Base-by-base conservation (phyloP, 306 rosid species). In the Vicia faba region DNA sequence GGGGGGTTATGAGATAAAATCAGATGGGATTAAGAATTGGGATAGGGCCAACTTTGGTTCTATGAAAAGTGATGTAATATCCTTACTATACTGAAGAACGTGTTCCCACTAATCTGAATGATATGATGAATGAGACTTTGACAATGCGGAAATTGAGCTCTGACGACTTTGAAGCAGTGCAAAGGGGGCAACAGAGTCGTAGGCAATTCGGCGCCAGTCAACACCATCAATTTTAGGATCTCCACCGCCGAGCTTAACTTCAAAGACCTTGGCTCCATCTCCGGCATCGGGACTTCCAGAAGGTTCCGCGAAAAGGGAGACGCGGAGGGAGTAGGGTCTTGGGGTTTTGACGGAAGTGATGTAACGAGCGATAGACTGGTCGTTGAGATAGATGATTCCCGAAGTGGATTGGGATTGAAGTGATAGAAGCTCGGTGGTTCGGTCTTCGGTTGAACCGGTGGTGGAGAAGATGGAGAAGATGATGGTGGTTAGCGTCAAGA, bases 101-200 rank as follows among this genome's bases (percentile, higher is more conserved):
- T 87, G 84, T 80, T 89, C 93, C 96, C 96, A 87, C 96, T 96
- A n/a, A n/a, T n/a, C n/a, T n/a, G 84, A 50, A 62, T 82, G 79
- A 78, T 87, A 92, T 33, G 81, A 80, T 29, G 86, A 69, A 0
- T 88, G 77, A 75, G 78, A 40, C 78, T 86, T 89, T 9, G 83
- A 78, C 50, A 87, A 29, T 39, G 67, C 70, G 2, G 89, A 76
- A 36, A 83, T 53, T 35, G 92, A 75, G 76, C 79, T 86, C 70
- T 88, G 78, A 20, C 89, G 88, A 64, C 91, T 87, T 78, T 92
- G 98, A 45, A 92, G 96, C 40, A 87, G 79, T 4, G 96, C 96
- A 70, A 89, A 92, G 19, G 96, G 98, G 0, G 89, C 64, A 29
- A 86, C 92, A 1, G 98, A 92, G 46, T 87, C 96, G 58, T 92